Evolutionary conservation across 2,329 filamentous ascomycete genomes (phyloP).

Genomic region (Neopestalotiopsis sp.): DNA sequence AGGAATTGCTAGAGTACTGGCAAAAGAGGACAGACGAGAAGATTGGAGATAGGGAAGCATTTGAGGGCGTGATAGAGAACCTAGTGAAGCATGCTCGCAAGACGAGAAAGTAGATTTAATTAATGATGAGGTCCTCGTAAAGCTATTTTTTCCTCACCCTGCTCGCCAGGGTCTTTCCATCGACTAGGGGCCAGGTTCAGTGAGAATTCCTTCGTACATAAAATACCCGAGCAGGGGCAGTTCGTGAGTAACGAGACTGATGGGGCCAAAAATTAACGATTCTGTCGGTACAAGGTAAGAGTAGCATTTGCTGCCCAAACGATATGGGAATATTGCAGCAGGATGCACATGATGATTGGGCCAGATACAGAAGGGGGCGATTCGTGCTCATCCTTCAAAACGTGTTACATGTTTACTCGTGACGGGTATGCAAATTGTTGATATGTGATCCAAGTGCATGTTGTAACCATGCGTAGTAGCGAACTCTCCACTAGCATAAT

Average conservation of each 20-base stretch:
- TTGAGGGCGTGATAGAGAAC: slow-evolving; percentile 97
- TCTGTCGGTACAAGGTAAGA: too few relatives aligned
- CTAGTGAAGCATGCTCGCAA: slow-evolving; percentile 89
- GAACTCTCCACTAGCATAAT: not conserved
- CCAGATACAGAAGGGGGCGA: not conserved
- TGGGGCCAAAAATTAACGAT: too few relatives aligned
- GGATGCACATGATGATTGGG: not conserved
- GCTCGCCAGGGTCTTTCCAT: too few relatives aligned
- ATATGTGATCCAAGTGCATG: not conserved
- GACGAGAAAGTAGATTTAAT: slow-evolving; percentile 68
- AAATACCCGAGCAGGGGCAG: too few relatives aligned
- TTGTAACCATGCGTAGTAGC: not conserved
- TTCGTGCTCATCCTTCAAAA: not conserved
- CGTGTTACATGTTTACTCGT: not conserved
- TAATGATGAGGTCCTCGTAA: too few relatives aligned
- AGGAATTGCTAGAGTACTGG: slow-evolving; percentile 86
- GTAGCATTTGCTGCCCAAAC: not conserved
- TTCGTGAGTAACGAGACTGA: too few relatives aligned
- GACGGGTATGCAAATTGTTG: too few relatives aligned
- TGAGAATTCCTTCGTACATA: too few relatives aligned
- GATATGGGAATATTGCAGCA: not conserved
- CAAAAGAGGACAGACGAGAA: slow-evolving; percentile 84
- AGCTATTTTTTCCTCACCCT: too few relatives aligned
- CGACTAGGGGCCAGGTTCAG: too few relatives aligned
- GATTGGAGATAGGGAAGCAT: slow-evolving; percentile 87